Percentiles rank a stretch among this genome's conserved stretches.
Evolutionary conservation across 805 yeast genomes (phyloP).

Genomic region (Wickerhamiella kazuoi): DNA sequence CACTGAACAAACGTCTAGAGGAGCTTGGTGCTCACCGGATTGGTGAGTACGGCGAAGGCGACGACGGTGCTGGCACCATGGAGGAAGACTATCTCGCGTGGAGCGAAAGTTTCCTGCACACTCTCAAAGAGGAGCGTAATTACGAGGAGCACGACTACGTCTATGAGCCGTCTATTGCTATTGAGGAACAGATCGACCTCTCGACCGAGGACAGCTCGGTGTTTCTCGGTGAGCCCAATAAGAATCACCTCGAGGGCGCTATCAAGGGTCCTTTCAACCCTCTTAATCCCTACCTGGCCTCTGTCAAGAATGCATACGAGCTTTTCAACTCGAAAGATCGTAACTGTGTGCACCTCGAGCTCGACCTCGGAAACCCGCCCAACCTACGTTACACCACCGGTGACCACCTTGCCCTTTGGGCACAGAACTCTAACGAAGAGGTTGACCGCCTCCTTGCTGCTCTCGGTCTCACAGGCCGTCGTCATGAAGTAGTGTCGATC

Average conservation of each 20-base stretch:
- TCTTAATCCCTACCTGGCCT: constrained; percentile 67
- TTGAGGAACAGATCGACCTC: constrained; percentile 17
- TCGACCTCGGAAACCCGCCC: constrained; percentile 50
- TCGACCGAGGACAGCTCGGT: constrained; percentile 27
- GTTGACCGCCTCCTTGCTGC: constrained; percentile 47
- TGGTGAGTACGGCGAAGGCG: constrained; percentile 79
- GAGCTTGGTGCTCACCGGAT: constrained; percentile 56
- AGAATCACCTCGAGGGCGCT: constrained; percentile 30
- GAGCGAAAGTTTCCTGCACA: constrained; percentile 64
- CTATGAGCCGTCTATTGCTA: constrained; percentile 50
- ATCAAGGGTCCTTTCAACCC: constrained; percentile 58
- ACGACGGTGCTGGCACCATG: constrained; percentile 85
- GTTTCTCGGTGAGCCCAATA: constrained; percentile 69
- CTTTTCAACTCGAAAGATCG: constrained; percentile 47
- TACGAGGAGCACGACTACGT: constrained; percentile 64
- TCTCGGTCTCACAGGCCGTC: constrained; percentile 38
- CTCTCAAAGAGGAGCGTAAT: constrained; percentile 42
- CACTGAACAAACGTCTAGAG: constrained; percentile 31
- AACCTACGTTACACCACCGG: constrained; percentile 81
- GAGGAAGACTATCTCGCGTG: constrained; percentile 90
- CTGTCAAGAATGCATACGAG: constrained; percentile 43
- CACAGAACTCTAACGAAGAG: constrained; percentile 67
- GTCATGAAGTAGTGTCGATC: constrained; percentile 41
- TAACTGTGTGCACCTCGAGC: constrained; percentile 79
- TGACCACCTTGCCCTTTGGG: constrained; percentile 91